These are phyloP conservation scores for Crucihimalaya himalaica DNA, from an alignment of 345 rosid species.

Conservation along the genomic window DNA sequence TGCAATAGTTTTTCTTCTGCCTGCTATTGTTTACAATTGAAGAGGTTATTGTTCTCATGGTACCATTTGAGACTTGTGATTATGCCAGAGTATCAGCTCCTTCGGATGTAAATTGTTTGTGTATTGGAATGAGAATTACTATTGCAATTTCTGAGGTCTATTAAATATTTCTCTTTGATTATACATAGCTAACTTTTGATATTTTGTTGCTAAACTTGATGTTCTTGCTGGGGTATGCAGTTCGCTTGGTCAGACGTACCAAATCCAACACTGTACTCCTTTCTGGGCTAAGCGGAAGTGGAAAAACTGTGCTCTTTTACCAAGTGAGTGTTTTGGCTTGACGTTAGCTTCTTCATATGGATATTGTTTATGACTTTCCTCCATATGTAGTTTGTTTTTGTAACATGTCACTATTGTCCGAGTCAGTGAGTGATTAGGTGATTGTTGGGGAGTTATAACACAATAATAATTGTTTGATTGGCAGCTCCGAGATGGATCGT, in stretches of 20 bases:
- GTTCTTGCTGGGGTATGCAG: conserved; percentile 43
- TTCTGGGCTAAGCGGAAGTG: conserved; percentile 81
- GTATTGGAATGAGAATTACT: background rate
- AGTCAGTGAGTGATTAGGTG: conserved; percentile 7
- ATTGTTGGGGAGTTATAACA: background rate
- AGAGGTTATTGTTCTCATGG: background rate
- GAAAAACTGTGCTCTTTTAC: conserved; percentile 81
- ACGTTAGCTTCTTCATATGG: background rate
- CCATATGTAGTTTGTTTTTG: background rate
- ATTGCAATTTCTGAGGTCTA: background rate
- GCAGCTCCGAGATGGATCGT: conserved; percentile 91
- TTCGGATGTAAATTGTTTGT: background rate
- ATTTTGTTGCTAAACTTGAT: conserved; percentile 9
- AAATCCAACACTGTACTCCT: conserved; percentile 75
- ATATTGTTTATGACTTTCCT: background rate
- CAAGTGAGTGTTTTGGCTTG: conserved; percentile 51
- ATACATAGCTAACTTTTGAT: background rate
- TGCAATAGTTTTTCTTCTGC: background rate
- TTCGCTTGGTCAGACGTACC: conserved; percentile 42
- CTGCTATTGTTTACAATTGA: background rate
- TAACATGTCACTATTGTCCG: background rate
- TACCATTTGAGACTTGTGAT: background rate
- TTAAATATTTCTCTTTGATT: background rate
- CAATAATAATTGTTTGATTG: conserved; percentile 33
- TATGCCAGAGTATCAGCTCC: background rate